Conservation (phyloP, 176 grass and related monocot genomes). For the Bolboschoenus planiculmis region DNA sequence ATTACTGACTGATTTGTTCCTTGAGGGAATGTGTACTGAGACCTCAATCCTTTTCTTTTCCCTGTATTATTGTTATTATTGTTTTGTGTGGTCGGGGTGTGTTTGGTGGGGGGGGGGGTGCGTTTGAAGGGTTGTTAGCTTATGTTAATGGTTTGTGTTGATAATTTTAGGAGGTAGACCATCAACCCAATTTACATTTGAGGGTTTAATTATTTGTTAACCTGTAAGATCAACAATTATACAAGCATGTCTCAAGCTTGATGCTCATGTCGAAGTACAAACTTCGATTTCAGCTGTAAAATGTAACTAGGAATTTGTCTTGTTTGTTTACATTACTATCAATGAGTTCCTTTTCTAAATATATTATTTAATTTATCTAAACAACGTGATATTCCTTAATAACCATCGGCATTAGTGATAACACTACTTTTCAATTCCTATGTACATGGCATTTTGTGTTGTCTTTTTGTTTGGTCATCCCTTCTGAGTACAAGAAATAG, state of each 20-base stretch:
- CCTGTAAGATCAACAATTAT: background rate
- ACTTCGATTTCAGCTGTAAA: background rate
- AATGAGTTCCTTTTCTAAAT: background rate
- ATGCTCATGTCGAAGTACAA: background rate
- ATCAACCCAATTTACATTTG: background rate
- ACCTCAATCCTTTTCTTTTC: too few relatives aligned
- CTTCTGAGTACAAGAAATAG: too few relatives aligned
- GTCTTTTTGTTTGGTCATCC: too few relatives aligned
- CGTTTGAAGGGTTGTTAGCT: background rate
- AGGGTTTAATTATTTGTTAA: constrained; percentile 5
- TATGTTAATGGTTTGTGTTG: background rate
- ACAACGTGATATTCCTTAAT: background rate
- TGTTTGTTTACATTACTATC: background rate
- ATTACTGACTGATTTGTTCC: background rate
- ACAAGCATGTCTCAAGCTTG: background rate
- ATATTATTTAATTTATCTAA: background rate
- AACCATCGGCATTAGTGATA: background rate
- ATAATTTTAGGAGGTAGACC: background rate
- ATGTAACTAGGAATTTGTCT: background rate
- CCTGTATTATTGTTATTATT: background rate
- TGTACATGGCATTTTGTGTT: too few relatives aligned
- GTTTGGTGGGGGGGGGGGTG: background rate
- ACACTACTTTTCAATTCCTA: background rate
- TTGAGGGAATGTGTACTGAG: background rate
- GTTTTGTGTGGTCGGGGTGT: background rate